Evolutionary conservation across 2,329 filamentous ascomycete genomes (phyloP).

Genomic region (Aspergillus puulaauensis): DNA sequence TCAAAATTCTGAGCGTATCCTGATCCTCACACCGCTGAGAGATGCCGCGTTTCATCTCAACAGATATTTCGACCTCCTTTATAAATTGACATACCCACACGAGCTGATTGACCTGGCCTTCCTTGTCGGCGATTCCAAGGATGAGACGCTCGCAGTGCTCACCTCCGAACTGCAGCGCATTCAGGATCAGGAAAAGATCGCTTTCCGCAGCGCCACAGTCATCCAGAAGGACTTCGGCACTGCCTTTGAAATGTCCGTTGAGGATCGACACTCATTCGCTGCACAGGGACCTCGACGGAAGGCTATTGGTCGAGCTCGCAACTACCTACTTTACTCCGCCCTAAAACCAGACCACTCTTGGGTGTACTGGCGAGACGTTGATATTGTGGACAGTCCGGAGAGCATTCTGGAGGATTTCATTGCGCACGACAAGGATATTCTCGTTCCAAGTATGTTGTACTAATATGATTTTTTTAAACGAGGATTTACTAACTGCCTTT

Average conservation of each 20-base stretch:
- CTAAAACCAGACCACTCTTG: constrained; percentile 93
- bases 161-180: constrained; percentile 82
- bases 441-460: constrained; percentile 80
- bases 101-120: constrained; percentile 93
- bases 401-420: constrained; percentile 94
- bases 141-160: constrained; percentile 88
- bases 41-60: constrained; percentile 79
- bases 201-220: constrained; percentile 81
- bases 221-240: constrained; percentile 89
- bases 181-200: constrained; percentile 75
- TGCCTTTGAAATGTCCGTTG: constrained; percentile 71
- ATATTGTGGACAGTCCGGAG: constrained; percentile 86
- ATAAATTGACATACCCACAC: constrained; percentile 89
- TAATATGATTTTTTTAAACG: background rate
- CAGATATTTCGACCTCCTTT: constrained; percentile 91
- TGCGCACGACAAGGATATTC: constrained; percentile 85
- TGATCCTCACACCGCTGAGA: constrained; percentile 89
- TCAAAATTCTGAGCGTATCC: constrained; percentile 78
- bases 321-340: constrained; percentile 81
- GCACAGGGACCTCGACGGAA: constrained; percentile 89
- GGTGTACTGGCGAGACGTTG: constrained; percentile 98
- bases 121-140: constrained; percentile 84
- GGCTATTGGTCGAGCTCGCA: constrained; percentile 84
- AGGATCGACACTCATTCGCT: constrained; percentile 80
- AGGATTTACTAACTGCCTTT: constrained; percentile 15